Evolutionary conservation across 768 basidiomycete genomes (phyloP), one percentile per base, ranked within the genome.

Genomic region (Podaxis sp.): DNA sequence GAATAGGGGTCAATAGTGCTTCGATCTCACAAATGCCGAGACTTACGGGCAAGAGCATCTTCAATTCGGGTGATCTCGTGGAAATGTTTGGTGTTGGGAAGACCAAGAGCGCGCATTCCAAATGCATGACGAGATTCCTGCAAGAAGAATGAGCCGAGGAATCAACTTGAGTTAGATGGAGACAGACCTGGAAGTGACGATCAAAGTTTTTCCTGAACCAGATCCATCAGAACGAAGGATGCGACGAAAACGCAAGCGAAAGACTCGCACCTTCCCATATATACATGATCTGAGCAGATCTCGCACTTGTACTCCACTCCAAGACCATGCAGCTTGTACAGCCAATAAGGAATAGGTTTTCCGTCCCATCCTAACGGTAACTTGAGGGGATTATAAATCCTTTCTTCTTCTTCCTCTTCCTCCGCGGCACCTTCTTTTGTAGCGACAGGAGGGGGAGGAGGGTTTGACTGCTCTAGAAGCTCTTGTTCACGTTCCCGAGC

Each of bases 51-150:
- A 60, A 99, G 85, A 0, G 96, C 97, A 78, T 99, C 97, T 70
- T 95, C 92, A 66, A 99, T 99, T 56, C 90, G 87, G 26, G 95
- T 99, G 64, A 99, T 98, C 76, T 97, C 97, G 72, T 97, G 95
- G 82, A 99, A 99, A 76, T 99, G 97, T 75, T 96, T 98, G 2
- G 96, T 99, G 67, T 98, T 98, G 1, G 97, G 97, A 62, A 99
- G 82, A 38, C 97, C 97, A 30, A 99, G 83, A 11, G 96, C 95
- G 53, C 95, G 89, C 95, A 99, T 97, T 24, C 96, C 97, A 68
- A 98, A 99, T 1, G 97, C 93, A 76, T 99, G 97, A 60, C 96
- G 83, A 28, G 94, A 92, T 81, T 99, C 97, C 85, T 92, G 72
- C 65, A 62, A 71, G 64, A 61, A n/a, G 15, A 22, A 30, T 64